Evolutionary conservation across 1,284 basidiomycete genomes (phyloP).

Genomic region (Inonotus obliquus): DNA sequence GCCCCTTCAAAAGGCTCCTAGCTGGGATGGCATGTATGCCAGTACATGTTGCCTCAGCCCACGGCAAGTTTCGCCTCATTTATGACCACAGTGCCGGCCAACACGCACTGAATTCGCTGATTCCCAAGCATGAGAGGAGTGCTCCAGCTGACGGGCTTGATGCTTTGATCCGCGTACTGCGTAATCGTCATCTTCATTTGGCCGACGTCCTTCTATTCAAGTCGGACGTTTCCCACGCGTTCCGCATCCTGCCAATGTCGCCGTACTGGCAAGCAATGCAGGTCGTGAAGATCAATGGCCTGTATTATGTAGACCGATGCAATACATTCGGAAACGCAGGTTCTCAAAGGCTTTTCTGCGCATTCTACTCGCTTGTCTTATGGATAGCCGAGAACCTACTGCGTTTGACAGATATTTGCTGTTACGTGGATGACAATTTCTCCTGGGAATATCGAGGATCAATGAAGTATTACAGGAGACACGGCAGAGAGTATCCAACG

Average conservation of each 20-base stretch:
- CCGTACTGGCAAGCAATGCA: constrained; percentile 25
- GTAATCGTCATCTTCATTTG: neutral
- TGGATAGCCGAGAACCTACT: constrained; percentile 24
- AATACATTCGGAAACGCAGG: constrained; percentile 23
- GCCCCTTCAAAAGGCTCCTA: constrained; percentile 33
- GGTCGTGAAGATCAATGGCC: constrained; percentile 17
- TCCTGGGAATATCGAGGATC: constrained; percentile 22
- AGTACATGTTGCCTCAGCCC: constrained; percentile 37
- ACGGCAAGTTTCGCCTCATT: constrained; percentile 22
- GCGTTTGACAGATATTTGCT: constrained; percentile 24
- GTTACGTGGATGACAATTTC: constrained; percentile 37
- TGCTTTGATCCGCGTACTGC: constrained; percentile 5
- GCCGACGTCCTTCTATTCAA: constrained; percentile 15
- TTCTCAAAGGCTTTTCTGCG: constrained; percentile 22
- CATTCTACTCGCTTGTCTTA: constrained; percentile 24
- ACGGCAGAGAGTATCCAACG: constrained; percentile 25
- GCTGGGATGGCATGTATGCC: constrained; percentile 45
- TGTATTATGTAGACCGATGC: constrained; percentile 23
- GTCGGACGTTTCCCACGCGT: constrained; percentile 23
- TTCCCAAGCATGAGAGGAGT: constrained; percentile 3
- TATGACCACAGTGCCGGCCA: constrained; percentile 18
- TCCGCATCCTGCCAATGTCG: constrained; percentile 23
- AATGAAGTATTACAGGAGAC: constrained; percentile 28
- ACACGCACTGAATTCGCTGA: constrained; percentile 16
- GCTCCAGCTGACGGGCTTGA: constrained; percentile 12